Evolutionary conservation across 1,284 basidiomycete species (phyloP).

Genomic region (Melampsora medusae): DNA sequence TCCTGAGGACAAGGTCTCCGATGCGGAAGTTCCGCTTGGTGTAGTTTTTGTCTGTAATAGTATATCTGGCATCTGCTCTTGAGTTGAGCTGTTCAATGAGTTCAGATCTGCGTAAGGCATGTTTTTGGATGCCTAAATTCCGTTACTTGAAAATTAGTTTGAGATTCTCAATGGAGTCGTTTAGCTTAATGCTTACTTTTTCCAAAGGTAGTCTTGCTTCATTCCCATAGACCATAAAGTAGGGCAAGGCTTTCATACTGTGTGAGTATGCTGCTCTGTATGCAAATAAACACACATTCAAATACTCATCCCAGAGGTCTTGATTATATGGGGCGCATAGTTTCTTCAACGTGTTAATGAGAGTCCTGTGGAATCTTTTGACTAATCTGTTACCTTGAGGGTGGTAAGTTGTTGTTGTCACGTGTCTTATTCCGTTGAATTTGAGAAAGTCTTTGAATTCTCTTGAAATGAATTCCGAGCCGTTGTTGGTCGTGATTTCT

Average conservation of each 20-base stretch:
- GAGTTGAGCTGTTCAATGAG: background rate
- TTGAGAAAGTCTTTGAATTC: background rate
- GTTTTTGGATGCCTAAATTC: no score
- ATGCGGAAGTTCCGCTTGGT: background rate
- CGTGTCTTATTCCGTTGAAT: background rate
- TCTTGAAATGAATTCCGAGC: background rate
- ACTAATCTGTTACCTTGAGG: background rate
- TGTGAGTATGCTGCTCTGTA: background rate
- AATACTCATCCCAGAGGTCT: background rate
- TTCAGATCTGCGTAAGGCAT: no score
- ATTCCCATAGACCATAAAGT: slow-evolving; percentile 8
- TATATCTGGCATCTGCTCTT: background rate
- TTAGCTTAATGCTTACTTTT: background rate
- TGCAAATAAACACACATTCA: slow-evolving; percentile 8
- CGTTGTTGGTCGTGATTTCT: background rate
- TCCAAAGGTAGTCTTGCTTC: background rate
- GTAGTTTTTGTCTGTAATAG: background rate
- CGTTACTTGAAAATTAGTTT: no score
- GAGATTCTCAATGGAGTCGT: no score
- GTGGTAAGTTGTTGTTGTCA: background rate
- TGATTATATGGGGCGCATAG: slow-evolving; percentile 6
- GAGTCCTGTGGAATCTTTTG: background rate
- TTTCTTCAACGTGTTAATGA: background rate
- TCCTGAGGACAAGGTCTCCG: background rate
- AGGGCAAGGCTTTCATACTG: slow-evolving; percentile 1